A percentile compares a stretch with the other conserved stretches of the same genome.
Conservation (phyloP, 2,329 filamentous ascomycete species). For the Aspergillus novofumigatus region DNA sequence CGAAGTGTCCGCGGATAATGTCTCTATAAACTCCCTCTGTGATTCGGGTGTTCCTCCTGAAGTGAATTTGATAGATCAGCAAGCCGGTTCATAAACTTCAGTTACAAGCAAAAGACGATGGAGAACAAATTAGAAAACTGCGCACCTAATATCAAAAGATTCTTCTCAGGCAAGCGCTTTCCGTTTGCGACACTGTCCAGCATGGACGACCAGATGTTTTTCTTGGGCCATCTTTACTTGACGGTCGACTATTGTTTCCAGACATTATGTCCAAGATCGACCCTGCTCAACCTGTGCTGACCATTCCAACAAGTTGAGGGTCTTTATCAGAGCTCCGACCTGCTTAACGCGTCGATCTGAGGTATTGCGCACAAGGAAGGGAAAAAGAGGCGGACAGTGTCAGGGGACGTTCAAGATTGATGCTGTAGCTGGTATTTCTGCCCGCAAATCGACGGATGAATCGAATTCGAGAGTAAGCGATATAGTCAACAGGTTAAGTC, state of each 20-base stretch:
- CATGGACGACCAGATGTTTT: slow-evolving; percentile 93
- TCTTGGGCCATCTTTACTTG: slow-evolving; percentile 64
- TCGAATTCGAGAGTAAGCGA: background rate
- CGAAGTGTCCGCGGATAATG: slow-evolving; percentile 42
- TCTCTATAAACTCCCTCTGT: slow-evolving; percentile 77
- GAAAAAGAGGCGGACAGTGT: slow-evolving; percentile 22
- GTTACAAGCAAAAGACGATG: slow-evolving; percentile 5
- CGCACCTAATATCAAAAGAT: slow-evolving; percentile 77
- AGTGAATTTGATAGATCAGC: slow-evolving; percentile 17
- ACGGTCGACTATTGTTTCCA: slow-evolving; percentile 36
- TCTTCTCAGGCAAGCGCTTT: slow-evolving; percentile 87
- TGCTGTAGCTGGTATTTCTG: background rate
- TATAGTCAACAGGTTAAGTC: background rate
- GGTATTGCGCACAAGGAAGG: slow-evolving; percentile 7
- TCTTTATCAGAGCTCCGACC: slow-evolving; percentile 1
- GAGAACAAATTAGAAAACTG: slow-evolving; percentile 3
- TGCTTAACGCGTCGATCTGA: slow-evolving; percentile 15
- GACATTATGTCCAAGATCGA: slow-evolving; percentile 37
- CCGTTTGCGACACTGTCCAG: slow-evolving; percentile 85
- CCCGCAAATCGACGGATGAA: background rate
- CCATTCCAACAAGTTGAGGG: slow-evolving; percentile 26
- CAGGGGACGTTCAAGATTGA: slow-evolving; percentile 27
- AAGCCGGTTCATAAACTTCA: slow-evolving; percentile 6
- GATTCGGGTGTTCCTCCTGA: slow-evolving; percentile 76
- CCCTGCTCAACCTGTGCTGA: slow-evolving; percentile 31